Evolutionary conservation across 805 yeast species (phyloP).

Genomic region (Grigorovia jiainica): DNA sequence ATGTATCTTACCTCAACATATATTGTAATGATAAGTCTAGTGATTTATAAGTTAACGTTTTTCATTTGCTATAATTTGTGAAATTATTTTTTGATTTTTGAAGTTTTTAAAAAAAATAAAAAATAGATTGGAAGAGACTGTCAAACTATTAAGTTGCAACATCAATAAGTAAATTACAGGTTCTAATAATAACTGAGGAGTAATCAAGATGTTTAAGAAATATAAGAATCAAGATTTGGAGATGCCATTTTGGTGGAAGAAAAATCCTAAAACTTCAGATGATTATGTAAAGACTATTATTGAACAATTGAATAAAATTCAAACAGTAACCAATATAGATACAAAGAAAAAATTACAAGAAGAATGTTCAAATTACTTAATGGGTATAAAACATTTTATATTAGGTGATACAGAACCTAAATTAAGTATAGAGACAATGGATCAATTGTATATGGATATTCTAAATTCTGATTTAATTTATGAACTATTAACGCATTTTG

Average conservation of each 20-base stretch:
- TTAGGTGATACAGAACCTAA: slow-evolving; percentile 49
- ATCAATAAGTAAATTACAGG: not conserved
- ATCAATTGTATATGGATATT: slow-evolving; percentile 70
- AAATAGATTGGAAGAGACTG: too few relatives aligned
- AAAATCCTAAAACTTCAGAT: slow-evolving; percentile 82
- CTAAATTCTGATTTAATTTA: slow-evolving; percentile 62
- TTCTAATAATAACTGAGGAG: not conserved
- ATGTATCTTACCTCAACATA: too few relatives aligned
- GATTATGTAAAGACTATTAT: slow-evolving; percentile 70
- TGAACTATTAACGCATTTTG: slow-evolving; percentile 48
- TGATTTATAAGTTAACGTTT: too few relatives aligned
- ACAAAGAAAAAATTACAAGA: slow-evolving; percentile 48
- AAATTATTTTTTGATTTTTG: too few relatives aligned
- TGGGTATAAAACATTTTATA: slow-evolving; percentile 55
- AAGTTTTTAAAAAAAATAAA: too few relatives aligned
- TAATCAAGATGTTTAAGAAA: slow-evolving; percentile 19
- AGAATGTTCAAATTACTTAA: slow-evolving; percentile 56
- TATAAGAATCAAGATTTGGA: slow-evolving; percentile 24
- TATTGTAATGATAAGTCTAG: too few relatives aligned
- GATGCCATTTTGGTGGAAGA: slow-evolving; percentile 86
- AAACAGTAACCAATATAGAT: slow-evolving; percentile 27
- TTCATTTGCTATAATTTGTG: too few relatives aligned
- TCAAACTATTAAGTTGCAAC: not conserved
- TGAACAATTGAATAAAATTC: slow-evolving; percentile 63
- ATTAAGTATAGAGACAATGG: slow-evolving; percentile 61